phyloP scores from a whole-genome alignment of 2,329 filamentous ascomycete species.

The Periconia sp. region DNA sequence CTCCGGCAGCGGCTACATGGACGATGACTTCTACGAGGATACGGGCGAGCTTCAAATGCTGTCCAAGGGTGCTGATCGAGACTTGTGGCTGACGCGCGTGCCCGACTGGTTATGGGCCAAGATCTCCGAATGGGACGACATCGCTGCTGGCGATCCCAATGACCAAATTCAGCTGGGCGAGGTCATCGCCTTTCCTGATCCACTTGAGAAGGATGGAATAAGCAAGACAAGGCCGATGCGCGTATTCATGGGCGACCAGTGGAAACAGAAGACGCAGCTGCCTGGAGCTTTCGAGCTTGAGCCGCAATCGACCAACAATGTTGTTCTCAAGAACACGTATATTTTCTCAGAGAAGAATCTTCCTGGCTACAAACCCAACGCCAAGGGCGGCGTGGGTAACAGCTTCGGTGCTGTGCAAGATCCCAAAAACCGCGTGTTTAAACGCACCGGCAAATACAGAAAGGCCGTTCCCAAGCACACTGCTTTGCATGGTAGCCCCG shows the following conservation, averaged over 20 bases:
- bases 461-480: slow-evolving; percentile 49
- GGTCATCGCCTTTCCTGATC: slow-evolving; percentile 26
- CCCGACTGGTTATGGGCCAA: slow-evolving; percentile 43
- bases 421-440: slow-evolving; percentile 34
- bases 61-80: slow-evolving; percentile 22
- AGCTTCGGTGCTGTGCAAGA: slow-evolving; percentile 29
- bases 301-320: slow-evolving; percentile 54
- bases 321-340: slow-evolving; percentile 78
- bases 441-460: slow-evolving; percentile 33
- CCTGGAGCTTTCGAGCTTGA: slow-evolving; percentile 87
- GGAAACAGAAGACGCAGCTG: slow-evolving; percentile 70
- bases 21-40: slow-evolving; percentile 48
- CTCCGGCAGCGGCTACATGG: slow-evolving; percentile 35
- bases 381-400: slow-evolving; percentile 21
- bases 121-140: slow-evolving; percentile 38
- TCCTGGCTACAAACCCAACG: slow-evolving; percentile 64
- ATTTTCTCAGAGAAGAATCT: slow-evolving; percentile 94
- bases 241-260: slow-evolving; percentile 65
- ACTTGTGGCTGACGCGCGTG: slow-evolving; percentile 43
- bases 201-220: slow-evolving; percentile 26
- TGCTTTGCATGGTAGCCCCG: slow-evolving; percentile 62
- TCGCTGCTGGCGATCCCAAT: slow-evolving; percentile 39
- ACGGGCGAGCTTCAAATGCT: slow-evolving; percentile 46
- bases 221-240: slow-evolving; percentile 56
- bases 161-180: slow-evolving; percentile 44